phyloP scores from a whole-genome alignment of 306 rosid genomes.

The Fragaria nilgerrensis region DNA sequence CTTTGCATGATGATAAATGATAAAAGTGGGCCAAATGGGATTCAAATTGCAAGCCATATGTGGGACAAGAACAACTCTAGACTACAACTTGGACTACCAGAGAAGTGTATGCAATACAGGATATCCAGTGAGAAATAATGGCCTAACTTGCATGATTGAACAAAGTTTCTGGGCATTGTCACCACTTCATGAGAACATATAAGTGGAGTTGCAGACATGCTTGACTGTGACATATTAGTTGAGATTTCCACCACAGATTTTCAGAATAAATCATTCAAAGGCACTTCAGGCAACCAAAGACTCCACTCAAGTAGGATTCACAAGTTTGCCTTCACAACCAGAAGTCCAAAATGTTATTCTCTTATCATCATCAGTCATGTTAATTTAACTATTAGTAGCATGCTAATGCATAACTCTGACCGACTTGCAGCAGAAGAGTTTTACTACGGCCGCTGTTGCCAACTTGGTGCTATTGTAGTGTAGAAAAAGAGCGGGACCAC shows the following conservation, averaged over 20 bases:
- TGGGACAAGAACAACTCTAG: background rate
- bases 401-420: background rate
- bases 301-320: background rate
- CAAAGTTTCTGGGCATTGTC: background rate
- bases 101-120: background rate
- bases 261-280: background rate
- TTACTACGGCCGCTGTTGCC: background rate
- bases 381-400: background rate
- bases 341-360: background rate
- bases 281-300: background rate
- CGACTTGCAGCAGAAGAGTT: background rate
- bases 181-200: background rate
- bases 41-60: background rate
- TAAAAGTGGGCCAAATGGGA: background rate
- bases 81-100: background rate
- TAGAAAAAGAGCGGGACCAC: background rate
- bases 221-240: background rate
- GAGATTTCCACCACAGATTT: background rate
- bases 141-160: background rate
- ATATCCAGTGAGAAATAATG: background rate
- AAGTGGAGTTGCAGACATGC: background rate
- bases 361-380: background rate
- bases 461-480: background rate
- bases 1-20: background rate
- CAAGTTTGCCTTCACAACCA: background rate